Evolutionary conservation across 2,329 filamentous ascomycete species (phyloP).

Genomic region (Hirsutella thompsonii): DNA sequence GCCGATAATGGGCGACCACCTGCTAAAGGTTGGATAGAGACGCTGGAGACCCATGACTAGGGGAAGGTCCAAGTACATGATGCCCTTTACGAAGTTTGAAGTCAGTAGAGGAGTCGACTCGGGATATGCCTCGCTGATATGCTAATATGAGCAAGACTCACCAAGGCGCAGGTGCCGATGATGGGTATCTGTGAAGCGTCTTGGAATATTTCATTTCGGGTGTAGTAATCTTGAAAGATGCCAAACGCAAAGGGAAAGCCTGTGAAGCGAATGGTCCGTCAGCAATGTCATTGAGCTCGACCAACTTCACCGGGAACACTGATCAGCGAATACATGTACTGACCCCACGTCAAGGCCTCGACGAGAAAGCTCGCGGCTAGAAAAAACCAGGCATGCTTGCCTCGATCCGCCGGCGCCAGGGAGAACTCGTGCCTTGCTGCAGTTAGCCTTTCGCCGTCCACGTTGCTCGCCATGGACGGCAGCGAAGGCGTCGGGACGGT

Average conservation of each 20-base stretch:
- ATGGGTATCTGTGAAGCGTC: conserved; percentile 41
- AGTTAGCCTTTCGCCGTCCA: not conserved
- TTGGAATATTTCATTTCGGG: conserved; percentile 42
- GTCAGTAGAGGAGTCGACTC: not conserved
- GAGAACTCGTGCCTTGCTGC: conserved; percentile 5
- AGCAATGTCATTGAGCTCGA: no score
- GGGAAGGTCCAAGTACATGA: conserved; percentile 42
- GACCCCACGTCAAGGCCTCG: conserved; percentile 22
- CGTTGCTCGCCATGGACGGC: not conserved
- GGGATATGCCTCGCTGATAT: not conserved
- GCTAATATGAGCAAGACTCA: conserved; percentile 8
- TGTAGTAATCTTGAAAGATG: conserved; percentile 60
- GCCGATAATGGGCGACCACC: conserved; percentile 30
- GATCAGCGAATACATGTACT: not conserved
- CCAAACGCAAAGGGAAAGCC: conserved; percentile 58
- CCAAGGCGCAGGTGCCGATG: conserved; percentile 52
- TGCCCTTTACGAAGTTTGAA: conserved; percentile 18
- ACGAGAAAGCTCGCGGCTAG: conserved; percentile 17
- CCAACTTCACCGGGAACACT: not conserved
- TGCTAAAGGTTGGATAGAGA: conserved; percentile 25
- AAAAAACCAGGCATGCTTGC: conserved; percentile 22
- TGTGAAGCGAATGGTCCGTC: conserved; percentile 13
- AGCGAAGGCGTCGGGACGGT: not conserved
- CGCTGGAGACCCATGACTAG: conserved; percentile 33
- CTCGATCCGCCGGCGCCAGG: conserved; percentile 16